Evolutionary conservation across 73 alveolate genomes (phyloP), one percentile per base, ranked within the genome.

Genomic region (Paramecium biaurelia): DNA sequence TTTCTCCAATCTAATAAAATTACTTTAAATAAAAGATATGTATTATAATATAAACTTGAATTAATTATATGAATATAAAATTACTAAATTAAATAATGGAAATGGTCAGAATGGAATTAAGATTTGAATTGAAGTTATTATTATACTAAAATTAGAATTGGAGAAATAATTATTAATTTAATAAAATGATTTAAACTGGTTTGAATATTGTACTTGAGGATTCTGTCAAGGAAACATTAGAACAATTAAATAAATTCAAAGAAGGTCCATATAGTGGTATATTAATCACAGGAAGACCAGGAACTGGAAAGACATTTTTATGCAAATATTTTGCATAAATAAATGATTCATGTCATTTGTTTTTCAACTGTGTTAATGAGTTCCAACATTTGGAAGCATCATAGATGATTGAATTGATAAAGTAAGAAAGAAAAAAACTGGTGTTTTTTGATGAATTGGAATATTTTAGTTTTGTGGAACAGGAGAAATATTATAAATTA

Each of bases 401-500:
- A 26, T 63, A 63, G 47, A 63, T 63, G 84, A 6, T 26, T 1
- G 41, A 63, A 5, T 12, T 26, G 24, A 63, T 63, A 14, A 32
- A 30, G 26, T 5, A 32, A 30, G 21, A 26, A 14, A 63, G 45
- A 63, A 32, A 63, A 12, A 30, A 24, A 26, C 24, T 63, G 8
- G 84, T 63, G 26, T 63, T 63, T 63, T 63, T 63, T 63, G 84
- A 63, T 24, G 84, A 63, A 0, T 63, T 63, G 49, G 84, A 63
- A 63, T 63, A 63, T 63, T 63, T 63, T 63, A 63, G 84, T 32
- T 63, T 23, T 63, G 41, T 30, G 0, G 1, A 63, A 63, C 14
- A 30, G 84, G 84, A 63, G 84, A 63, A 63, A 63, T 63, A 63
- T 63, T 63, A 63, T 63, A 63, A 63, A 63, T 63, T 63, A 1